Evolutionary conservation across 129 eudicot genomes (phyloP), one percentile per base, ranked within the genome.

Genomic region (Pittosporum tobira): DNA sequence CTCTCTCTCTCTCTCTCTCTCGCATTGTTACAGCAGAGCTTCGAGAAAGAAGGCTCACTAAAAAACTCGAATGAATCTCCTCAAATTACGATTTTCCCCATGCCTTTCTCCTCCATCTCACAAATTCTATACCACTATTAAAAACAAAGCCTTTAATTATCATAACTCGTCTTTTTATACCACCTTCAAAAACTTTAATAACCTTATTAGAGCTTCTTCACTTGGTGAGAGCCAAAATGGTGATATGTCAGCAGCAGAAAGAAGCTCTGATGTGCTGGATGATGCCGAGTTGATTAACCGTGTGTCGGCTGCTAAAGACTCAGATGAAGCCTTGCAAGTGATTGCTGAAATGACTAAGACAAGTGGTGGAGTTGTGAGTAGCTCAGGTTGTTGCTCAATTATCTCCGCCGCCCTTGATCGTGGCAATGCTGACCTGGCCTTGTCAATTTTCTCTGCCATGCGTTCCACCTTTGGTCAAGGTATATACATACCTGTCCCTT

Each of bases 391-490:
- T 57, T 59, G 79, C 63, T 62, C 64, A 20, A 79, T 93, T 62
- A 81, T 93, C 53, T 59, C 84, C 14, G 81, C 94, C 8, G 94
- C 99, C 14, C 69, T 93, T 66, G 68, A 76, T 59, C 75, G 94
- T 59, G 60, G 70, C 67, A 93, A 87, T 79, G 82, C 75, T 50
- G 93, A 81, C 18, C 70, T 93, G 71, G 94, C 96, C 3, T 60
- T 87, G 47, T 93, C 99, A 3, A 34, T 93, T 34, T 93, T 93
- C 69, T 67, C 66, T 28, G 94, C 96, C 51, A 93, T 93, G 99
- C 87, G 94, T 43, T 81, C 94, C 43, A 81, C 78, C 66, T 93
- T 93, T 21, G 75, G 71, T 71, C 53, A 81, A 37, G 94, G 96
- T 85, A 34, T 5, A 30, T 43, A 29, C 29, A 23, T 12, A 20